A percentile compares a stretch with the other conserved stretches of the same genome.
Conservation (phyloP, 2,329 filamentous ascomycete species). For the Sporothrix mexicana region DNA sequence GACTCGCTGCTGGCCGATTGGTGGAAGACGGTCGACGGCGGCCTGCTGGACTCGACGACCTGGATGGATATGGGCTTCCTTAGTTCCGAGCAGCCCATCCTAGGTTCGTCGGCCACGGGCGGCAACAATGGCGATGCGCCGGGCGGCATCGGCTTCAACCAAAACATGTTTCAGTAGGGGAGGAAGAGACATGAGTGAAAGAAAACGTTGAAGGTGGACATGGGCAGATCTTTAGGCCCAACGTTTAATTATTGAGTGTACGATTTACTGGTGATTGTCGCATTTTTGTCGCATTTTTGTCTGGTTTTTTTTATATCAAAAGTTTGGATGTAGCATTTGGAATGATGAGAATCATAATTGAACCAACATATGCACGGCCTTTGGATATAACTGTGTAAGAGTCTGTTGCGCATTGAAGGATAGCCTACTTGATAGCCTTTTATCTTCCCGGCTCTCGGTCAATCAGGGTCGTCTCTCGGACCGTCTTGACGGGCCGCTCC, state of each 20-base stretch:
- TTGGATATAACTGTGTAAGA: too few relatives aligned
- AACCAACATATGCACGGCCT: not conserved
- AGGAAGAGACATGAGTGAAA: not conserved
- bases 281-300: not conserved
- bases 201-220: too few relatives aligned
- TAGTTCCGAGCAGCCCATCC: constrained; percentile 36
- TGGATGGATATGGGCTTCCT: constrained; percentile 39
- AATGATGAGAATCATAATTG: not conserved
- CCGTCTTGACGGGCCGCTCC: constrained; percentile 3
- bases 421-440: not conserved
- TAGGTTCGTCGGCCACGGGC: constrained; percentile 28
- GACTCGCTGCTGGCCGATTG: constrained; percentile 37
- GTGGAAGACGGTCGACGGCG: constrained; percentile 37
- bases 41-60: constrained; percentile 36
- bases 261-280: not conserved
- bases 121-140: constrained; percentile 4
- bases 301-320: constrained; percentile 14
- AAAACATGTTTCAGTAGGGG: constrained; percentile 29
- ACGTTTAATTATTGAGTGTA: not conserved
- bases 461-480: not conserved
- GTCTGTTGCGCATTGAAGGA: not conserved
- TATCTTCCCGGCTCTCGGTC: constrained; percentile 13
- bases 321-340: not conserved
- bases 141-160: constrained; percentile 20
- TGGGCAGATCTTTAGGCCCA: too few relatives aligned